Percentiles rank a stretch among this genome's conserved stretches.
Conservation (phyloP, 441 rosid species). For the Lepidium campestre region DNA sequence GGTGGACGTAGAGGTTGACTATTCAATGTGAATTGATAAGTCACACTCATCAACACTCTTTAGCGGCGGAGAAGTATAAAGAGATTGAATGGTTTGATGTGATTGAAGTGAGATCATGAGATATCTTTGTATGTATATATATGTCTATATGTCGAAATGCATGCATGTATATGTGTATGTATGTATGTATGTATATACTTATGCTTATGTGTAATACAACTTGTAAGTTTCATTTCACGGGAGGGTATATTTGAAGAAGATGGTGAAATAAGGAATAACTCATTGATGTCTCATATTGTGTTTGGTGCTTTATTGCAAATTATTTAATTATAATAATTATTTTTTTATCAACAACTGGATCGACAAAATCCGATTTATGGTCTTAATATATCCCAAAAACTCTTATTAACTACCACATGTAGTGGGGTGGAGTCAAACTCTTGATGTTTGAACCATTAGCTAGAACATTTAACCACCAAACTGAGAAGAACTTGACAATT, state of each 20-base stretch:
- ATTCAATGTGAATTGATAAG: constrained; percentile 11
- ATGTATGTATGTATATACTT: neutral
- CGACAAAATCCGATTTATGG: no score
- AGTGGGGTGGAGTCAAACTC: no score
- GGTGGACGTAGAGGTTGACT: constrained; percentile 36
- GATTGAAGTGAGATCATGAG: neutral
- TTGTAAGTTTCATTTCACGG: neutral
- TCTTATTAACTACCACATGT: no score
- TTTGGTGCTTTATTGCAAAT: no score
- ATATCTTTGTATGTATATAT: neutral
- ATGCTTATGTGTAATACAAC: neutral
- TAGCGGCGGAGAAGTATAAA: constrained; percentile 33
- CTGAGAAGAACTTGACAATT: no score
- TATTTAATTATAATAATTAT: no score
- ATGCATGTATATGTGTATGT: neutral
- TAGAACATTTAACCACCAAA: no score
- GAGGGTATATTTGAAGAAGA: neutral
- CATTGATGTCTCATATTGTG: neutral
- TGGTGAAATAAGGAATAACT: neutral
- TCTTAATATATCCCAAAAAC: no score
- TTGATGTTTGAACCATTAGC: no score
- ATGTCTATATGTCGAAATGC: neutral
- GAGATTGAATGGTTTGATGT: constrained; percentile 17
- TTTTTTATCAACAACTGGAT: no score
- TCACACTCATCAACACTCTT: constrained; percentile 22